Evolutionary conservation across 495 filamentous ascomycete species (phyloP), one percentile per base, ranked within the genome.

Genomic region (Thermothielavioides terrestris): DNA sequence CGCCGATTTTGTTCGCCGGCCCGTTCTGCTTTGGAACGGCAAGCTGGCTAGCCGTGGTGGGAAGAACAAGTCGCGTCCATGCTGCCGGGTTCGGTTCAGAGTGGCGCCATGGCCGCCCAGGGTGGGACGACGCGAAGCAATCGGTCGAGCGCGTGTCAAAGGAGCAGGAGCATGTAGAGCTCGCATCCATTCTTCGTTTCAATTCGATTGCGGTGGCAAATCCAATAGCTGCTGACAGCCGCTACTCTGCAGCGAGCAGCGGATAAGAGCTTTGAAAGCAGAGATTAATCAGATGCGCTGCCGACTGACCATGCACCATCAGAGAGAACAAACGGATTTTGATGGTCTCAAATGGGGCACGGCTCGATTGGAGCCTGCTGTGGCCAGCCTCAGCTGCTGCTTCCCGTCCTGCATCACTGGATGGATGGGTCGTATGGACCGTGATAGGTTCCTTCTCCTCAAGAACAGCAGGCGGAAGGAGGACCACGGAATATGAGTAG

Each of bases 1-100:
- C 63, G 53, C 67, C 69, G 47, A 60, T 71, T 38, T 50, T 52
- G 32, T 62, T 58, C 36, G 28, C 58, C 15, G 42, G 51, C 30
- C 49, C 46, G 27, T 57, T 50, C 5, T 34, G 22, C 10, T 35
- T 32, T 14, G 52, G 44, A 14, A 53, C 20, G 3, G 56, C 49
- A n/a, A 66, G 48, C 11, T 61, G 54, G 6, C 55, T 54, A 20
- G 49, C 53, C 1, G 57, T 60, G 4, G 57, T 38, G 11, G 57
- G 46, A 4, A 35, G 40, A n/a, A 55, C 45, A 32, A 62, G 30
- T 10, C 36, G 46, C 25, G 26, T 28, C 30, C 42, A 35, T 34
- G 27, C 21, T 9, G 32, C 37, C 22, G 15, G 28, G 14, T 37
- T 30, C 34, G 31, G 32, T 37, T 52, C 47, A 21, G 34, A 38